phyloP scores from a whole-genome alignment of 768 basidiomycete species.

The Dictyophora rubrovolvata region DNA sequence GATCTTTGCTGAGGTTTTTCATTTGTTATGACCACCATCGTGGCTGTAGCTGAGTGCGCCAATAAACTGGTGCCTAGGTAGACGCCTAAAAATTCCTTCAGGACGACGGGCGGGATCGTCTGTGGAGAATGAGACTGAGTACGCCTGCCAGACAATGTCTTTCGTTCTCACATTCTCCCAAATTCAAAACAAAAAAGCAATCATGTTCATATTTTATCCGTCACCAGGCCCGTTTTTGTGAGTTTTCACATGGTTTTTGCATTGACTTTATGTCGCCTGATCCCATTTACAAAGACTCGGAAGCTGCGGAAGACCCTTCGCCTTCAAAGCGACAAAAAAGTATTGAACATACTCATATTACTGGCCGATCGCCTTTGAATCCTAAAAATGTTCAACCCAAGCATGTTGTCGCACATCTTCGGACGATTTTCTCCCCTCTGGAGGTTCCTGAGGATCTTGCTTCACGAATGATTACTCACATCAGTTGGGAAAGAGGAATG shows the following conservation, averaged over 20 bases:
- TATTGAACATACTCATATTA: neutral
- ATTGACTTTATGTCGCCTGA: neutral
- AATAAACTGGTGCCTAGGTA: neutral
- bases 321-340: neutral
- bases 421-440: constrained; percentile 52
- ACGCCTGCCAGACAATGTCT: neutral
- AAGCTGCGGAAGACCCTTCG: neutral
- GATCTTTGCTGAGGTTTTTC: too few relatives aligned
- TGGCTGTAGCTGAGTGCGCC: neutral
- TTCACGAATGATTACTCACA: constrained; percentile 65
- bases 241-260: neutral
- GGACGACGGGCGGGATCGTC: neutral
- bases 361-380: neutral
- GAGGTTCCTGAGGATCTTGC: constrained; percentile 64
- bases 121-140: constrained; percentile 1
- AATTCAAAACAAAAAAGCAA: neutral
- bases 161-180: neutral
- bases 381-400: constrained; percentile 6
- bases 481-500: constrained; percentile 55
- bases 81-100: neutral
- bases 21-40: neutral
- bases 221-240: neutral
- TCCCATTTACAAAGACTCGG: neutral
- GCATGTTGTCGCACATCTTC: constrained; percentile 41
- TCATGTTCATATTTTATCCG: neutral